Evolutionary conservation across 2,329 filamentous ascomycete genomes (phyloP).

Genomic region (Paecilomyces variotii): DNA sequence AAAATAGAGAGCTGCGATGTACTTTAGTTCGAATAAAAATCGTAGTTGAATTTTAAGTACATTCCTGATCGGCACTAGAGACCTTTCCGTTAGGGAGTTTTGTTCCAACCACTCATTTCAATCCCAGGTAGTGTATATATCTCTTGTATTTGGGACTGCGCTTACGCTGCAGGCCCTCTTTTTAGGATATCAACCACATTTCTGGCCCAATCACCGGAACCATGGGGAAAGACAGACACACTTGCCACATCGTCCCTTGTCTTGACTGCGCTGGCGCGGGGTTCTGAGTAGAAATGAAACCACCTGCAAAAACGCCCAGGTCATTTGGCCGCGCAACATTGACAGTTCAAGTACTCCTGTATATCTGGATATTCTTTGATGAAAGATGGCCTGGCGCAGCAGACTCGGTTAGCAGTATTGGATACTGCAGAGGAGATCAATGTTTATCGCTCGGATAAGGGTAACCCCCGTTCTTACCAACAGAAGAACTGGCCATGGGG

Average conservation of each 20-base stretch:
- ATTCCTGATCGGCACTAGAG: too few relatives aligned
- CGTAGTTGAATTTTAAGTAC: too few relatives aligned
- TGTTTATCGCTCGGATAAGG: background rate
- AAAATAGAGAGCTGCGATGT: too few relatives aligned
- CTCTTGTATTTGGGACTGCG: background rate
- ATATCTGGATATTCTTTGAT: background rate
- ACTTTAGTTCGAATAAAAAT: too few relatives aligned
- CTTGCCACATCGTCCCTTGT: background rate
- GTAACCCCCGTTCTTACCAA: background rate
- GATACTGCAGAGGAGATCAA: background rate
- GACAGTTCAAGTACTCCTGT: background rate
- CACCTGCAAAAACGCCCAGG: background rate
- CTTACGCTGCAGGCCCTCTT: background rate
- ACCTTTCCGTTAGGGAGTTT: too few relatives aligned
- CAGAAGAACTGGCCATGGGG: background rate
- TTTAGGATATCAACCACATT: background rate
- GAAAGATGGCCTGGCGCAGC: background rate
- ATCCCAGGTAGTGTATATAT: background rate
- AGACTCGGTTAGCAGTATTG: background rate
- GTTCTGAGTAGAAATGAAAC: too few relatives aligned
- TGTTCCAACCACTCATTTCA: background rate
- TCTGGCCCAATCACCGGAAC: background rate
- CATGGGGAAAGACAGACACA: background rate
- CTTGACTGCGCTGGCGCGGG: background rate
- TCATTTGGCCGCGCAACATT: background rate